These are phyloP conservation scores for Ascochyta clinopodiicola DNA, from an alignment of 2,329 filamentous ascomycete species.

Conservation along the genomic window DNA sequence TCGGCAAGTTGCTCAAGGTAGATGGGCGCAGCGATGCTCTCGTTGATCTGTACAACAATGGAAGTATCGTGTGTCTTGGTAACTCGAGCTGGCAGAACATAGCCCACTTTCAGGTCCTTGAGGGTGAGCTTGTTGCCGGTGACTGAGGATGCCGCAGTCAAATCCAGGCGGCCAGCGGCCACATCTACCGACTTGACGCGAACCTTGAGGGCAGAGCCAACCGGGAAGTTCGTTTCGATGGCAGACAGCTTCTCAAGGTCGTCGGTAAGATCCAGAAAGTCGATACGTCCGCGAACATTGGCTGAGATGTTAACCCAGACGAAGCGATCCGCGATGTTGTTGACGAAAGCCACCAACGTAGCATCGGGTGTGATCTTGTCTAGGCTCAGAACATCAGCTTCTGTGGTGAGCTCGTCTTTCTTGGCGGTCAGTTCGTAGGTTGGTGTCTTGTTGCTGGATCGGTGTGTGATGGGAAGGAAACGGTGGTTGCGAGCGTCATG, in stretches of 20 bases:
- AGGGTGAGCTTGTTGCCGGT: constrained; percentile 68
- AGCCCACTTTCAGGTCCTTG: constrained; percentile 75
- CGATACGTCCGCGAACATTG: constrained; percentile 82
- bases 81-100: constrained; percentile 81
- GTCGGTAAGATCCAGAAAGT: constrained; percentile 83
- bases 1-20: constrained; percentile 84
- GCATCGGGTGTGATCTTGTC: constrained; percentile 76
- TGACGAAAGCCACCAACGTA: constrained; percentile 82
- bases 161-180: constrained; percentile 76
- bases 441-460: constrained; percentile 71
- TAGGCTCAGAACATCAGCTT: constrained; percentile 71
- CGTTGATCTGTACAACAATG: constrained; percentile 83
- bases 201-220: constrained; percentile 87
- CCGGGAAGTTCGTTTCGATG: constrained; percentile 78
- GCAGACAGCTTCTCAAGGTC: constrained; percentile 81
- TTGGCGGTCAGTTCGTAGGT: constrained; percentile 90
- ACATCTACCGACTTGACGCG: constrained; percentile 77
- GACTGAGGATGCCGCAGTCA: constrained; percentile 74
- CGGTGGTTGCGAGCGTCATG: constrained; percentile 90
- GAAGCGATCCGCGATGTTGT: constrained; percentile 80
- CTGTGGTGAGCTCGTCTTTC: constrained; percentile 60
- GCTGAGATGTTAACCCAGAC: constrained; percentile 93
- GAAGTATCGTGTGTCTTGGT: constrained; percentile 86
- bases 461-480: constrained; percentile 90
- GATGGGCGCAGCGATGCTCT: constrained; percentile 78